Evolutionary conservation across 805 yeast species (phyloP).

Genomic region (Hemisphaericaspora nanyangensis): DNA sequence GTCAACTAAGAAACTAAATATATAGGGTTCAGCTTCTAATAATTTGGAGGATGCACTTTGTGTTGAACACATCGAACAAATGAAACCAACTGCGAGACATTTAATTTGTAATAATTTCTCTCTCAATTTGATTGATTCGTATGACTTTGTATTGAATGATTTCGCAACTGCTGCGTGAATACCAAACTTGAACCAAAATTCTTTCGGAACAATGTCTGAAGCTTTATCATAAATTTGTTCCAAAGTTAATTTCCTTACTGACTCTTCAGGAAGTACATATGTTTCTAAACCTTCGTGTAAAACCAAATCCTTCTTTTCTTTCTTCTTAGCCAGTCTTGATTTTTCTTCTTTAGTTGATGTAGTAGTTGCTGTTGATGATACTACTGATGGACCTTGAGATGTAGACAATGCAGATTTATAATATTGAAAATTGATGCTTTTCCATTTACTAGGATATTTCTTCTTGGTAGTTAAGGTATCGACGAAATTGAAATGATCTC

Average conservation of each 20-base stretch:
- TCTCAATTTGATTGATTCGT: conserved; percentile 53
- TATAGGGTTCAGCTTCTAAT: conserved; percentile 66
- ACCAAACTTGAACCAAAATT: conserved; percentile 61
- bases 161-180: conserved; percentile 63
- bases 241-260: conserved; percentile 48
- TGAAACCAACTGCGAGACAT: conserved; percentile 62
- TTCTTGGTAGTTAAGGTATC: conserved; percentile 42
- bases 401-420: conserved; percentile 19
- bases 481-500: conserved; percentile 42
- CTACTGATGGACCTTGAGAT: conserved; percentile 6
- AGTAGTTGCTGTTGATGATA: conserved; percentile 10
- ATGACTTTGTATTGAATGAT: conserved; percentile 58
- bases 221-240: conserved; percentile 68
- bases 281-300: conserved; percentile 47
- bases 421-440: conserved; percentile 50
- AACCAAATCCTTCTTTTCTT: background rate
- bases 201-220: conserved; percentile 51
- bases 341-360: conserved; percentile 3
- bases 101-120: conserved; percentile 59
- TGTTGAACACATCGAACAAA: conserved; percentile 53
- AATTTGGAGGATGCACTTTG: conserved; percentile 60
- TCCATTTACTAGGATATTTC: conserved; percentile 56
- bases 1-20: conserved; percentile 66
- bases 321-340: background rate
- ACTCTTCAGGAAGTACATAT: conserved; percentile 51